Evolutionary conservation across 495 filamentous ascomycete genomes (phyloP), one percentile per base, ranked within the genome.

Genomic region (Physcia stellaris): DNA sequence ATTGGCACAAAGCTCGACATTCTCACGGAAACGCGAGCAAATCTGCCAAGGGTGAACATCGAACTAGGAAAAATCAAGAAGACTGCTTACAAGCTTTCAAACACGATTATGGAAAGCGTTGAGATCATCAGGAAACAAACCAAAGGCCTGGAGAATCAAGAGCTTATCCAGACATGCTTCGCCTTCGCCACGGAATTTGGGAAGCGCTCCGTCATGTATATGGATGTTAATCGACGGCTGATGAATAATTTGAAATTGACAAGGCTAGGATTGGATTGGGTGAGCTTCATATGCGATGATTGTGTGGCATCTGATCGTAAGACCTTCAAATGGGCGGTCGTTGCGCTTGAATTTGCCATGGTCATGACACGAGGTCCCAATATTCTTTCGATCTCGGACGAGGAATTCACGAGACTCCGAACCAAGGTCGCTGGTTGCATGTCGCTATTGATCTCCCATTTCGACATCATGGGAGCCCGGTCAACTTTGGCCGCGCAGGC

Each of bases 71-170:
- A 88, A 54, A 98, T 96, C 48, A 92, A 93, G 55, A 90, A 85
- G 56, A 88, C 86, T 0, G 83, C 86, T 20, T 96, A 92, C 67
- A 92, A 90, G 57, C 66, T 98, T 24, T 94, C 86, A n/a, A 94
- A 94, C 61, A 82, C 87, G 9, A 96, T 96, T 56, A 96, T 98
- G 92, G 88, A 96, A 52, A 94, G 87, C 51, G 90, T 98, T 39
- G 85, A 88, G 48, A 80, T 82, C 36, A 88, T 96, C 43, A 70
- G 87, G 37, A 71, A 77, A 41, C 88, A 96, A 58, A 85, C 85
- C 15, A 68, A 71, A 41, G 81, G 76, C 2, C 68, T 93, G 32
- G 83, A 92, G 40, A 95, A 88, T 52, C 86, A 93, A 43, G 90
- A 98, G 48, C 68, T 98, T 19, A 86, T 98, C 45, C 90, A 98